Percentiles rank a stretch among this genome's conserved stretches.
These are phyloP conservation scores for Trichoderma koningiopsis DNA, from an alignment of 2,329 filamentous ascomycete genomes.

Conservation along the genomic window DNA sequence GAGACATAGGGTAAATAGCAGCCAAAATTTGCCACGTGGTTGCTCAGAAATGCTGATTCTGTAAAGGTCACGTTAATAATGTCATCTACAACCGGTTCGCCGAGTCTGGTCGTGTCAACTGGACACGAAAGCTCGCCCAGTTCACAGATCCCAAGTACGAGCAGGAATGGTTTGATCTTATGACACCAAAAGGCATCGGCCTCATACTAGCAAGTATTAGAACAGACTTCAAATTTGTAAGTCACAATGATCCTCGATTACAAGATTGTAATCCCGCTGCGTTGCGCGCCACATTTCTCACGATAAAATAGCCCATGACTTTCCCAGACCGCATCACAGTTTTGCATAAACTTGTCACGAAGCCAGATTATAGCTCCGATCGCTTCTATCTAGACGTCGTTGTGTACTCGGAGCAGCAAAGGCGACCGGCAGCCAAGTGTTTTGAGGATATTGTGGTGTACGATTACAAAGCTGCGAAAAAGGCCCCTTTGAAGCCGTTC, in stretches of 20 bases:
- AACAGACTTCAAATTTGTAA: conserved; percentile 84
- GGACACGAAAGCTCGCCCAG: conserved; percentile 69
- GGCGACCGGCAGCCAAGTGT: conserved; percentile 71
- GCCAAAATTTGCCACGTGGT: background rate
- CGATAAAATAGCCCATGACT: conserved; percentile 66
- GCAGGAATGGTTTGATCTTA: conserved; percentile 67
- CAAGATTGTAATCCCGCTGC: background rate
- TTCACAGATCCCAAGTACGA: conserved; percentile 60
- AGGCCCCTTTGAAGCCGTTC: conserved; percentile 45
- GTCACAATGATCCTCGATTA: conserved; percentile 36
- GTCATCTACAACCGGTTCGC: conserved; percentile 81
- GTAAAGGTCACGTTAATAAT: conserved; percentile 74
- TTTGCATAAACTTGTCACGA: conserved; percentile 71
- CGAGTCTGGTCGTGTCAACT: conserved; percentile 79
- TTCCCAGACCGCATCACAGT: conserved; percentile 83
- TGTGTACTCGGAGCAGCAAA: conserved; percentile 75
- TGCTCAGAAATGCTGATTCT: background rate
- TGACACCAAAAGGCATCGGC: conserved; percentile 66
- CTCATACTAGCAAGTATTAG: conserved; percentile 79
- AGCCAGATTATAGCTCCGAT: conserved; percentile 46
- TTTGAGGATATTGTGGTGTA: conserved; percentile 54
- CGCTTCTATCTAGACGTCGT: conserved; percentile 62
- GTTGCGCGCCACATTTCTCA: background rate
- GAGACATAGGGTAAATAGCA: conserved; percentile 1
- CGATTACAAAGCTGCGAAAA: conserved; percentile 39